These are phyloP conservation scores for Boletus huronensis DNA, from an alignment of 768 basidiomycete genomes.

Conservation along the genomic window DNA sequence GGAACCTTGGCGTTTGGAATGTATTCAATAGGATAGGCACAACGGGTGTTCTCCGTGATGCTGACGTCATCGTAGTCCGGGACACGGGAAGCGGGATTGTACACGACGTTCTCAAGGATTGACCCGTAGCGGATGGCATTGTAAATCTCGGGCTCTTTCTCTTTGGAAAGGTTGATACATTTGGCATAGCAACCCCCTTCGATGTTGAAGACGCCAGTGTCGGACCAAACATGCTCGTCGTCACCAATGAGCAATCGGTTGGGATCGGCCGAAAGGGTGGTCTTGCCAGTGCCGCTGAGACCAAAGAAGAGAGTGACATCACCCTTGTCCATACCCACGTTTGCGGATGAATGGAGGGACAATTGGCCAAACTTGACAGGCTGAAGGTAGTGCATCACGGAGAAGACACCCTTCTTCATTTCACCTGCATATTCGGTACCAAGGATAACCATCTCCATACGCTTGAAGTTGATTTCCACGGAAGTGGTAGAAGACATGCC, in stretches of 20 bases:
- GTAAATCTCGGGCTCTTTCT: slow-evolving; percentile 98
- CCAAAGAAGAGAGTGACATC: slow-evolving; percentile 99
- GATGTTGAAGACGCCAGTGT: slow-evolving; percentile 99
- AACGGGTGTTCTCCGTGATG: slow-evolving; percentile 99
- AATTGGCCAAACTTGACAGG: slow-evolving; percentile 98
- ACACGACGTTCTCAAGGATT: slow-evolving; percentile 99
- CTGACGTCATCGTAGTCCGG: slow-evolving; percentile 95
- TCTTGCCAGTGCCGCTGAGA: slow-evolving; percentile 97
- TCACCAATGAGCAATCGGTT: slow-evolving; percentile 93
- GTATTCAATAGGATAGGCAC: slow-evolving; percentile 97
- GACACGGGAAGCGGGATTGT: slow-evolving; percentile 73
- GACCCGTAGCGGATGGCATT: slow-evolving; percentile 92
- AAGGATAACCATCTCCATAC: slow-evolving; percentile 99
- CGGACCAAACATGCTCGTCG: slow-evolving; percentile 99
- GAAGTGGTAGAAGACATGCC: slow-evolving; percentile 99
- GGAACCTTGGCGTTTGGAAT: slow-evolving; percentile 96
- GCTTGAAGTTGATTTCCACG: slow-evolving; percentile 99
- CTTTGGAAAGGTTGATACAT: slow-evolving; percentile 91
- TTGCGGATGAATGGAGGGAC: slow-evolving; percentile 96
- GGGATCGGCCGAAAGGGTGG: slow-evolving; percentile 96
- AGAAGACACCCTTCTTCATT: slow-evolving; percentile 99
- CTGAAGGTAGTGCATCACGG: slow-evolving; percentile 99
- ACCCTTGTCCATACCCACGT: slow-evolving; percentile 82
- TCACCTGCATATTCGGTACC: slow-evolving; percentile 97
- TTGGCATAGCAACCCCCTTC: slow-evolving; percentile 99